Evolutionary conservation across 2,329 filamentous ascomycete genomes (phyloP), one percentile per base, ranked within the genome.

Genomic region (Xylaria hypoxylon): DNA sequence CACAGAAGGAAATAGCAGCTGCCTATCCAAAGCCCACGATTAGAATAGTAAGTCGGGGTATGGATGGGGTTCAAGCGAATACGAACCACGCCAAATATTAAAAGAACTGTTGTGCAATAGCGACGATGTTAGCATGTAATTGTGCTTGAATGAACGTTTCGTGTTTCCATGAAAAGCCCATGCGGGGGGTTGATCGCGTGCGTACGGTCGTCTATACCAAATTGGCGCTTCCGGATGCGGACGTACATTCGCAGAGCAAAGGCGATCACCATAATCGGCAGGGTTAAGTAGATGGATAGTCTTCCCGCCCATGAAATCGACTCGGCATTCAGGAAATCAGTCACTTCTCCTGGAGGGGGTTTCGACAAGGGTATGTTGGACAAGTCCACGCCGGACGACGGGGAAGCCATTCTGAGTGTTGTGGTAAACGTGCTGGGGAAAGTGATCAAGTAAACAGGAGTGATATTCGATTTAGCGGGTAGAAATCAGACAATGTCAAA

Each of bases 381-480:
- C 19, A 42, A 24, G 38, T 55, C 33, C 33, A 42, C 6, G 13
- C 31, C 19, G 22, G 35, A 26, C 2, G 22, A 24, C 5, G 6
- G 7, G 19, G 51, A 24, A 5, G 10, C 22, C 55, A 53, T 35
- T 31, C 81, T 8, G 10, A 15, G 8, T 44, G 40, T 15, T 44
- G 17, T 44, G n/a, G n/a, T n/a, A n/a, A n/a, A n/a, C n/a, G n/a
- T n/a, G n/a, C n/a, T n/a, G n/a, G n/a, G n/a, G n/a, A n/a, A n/a
- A n/a, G n/a, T n/a, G n/a, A n/a, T n/a, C n/a, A n/a, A n/a, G n/a
- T n/a, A n/a, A n/a, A n/a, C n/a, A n/a, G n/a, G n/a, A n/a, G n/a
- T n/a, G n/a, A n/a, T n/a, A n/a, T n/a, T n/a, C n/a, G n/a, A n/a
- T n/a, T n/a, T n/a, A n/a, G n/a, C n/a, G n/a, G n/a, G n/a, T n/a